phyloP scores from a whole-genome alignment of 1,139 yeast genomes.

The Diutina neorugosa region DNA sequence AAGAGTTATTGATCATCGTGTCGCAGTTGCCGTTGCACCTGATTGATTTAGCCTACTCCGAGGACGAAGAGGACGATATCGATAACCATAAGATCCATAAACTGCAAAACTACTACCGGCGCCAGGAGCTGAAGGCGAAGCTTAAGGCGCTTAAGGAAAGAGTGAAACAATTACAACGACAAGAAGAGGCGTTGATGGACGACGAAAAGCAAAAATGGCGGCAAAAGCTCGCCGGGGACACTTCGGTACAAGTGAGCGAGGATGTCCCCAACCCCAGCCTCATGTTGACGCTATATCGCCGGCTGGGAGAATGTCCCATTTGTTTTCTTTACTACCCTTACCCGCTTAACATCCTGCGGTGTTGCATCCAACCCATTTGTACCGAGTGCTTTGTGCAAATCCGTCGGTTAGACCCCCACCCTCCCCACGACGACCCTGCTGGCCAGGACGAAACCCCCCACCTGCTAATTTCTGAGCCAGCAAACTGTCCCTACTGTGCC shows the following conservation, averaged over 20 bases:
- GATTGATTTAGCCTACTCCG: constrained; percentile 41
- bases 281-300: constrained; percentile 38
- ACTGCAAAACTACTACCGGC: constrained; percentile 33
- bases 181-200: constrained; percentile 36
- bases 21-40: constrained; percentile 47
- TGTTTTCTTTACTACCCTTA: constrained; percentile 83
- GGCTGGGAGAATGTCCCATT: constrained; percentile 81
- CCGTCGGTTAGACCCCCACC: constrained; percentile 88
- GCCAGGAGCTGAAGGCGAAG: constrained; percentile 42
- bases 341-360: constrained; percentile 68
- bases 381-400: constrained; percentile 96
- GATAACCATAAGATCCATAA: constrained; percentile 48
- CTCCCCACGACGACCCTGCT: constrained; percentile 57
- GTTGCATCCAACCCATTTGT: constrained; percentile 90
- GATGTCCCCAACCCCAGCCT: constrained; percentile 21
- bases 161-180: constrained; percentile 39
- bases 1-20: constrained; percentile 50
- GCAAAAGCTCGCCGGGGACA: constrained; percentile 8
- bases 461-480: constrained; percentile 70
- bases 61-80: constrained; percentile 39
- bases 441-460: constrained; percentile 31
- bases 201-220: constrained; percentile 21
- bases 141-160: constrained; percentile 37
- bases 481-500: constrained; percentile 91
- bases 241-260: constrained; percentile 6